Evolutionary conservation across 768 basidiomycete genomes (phyloP).

Genomic region (Mycena sanguinolenta): DNA sequence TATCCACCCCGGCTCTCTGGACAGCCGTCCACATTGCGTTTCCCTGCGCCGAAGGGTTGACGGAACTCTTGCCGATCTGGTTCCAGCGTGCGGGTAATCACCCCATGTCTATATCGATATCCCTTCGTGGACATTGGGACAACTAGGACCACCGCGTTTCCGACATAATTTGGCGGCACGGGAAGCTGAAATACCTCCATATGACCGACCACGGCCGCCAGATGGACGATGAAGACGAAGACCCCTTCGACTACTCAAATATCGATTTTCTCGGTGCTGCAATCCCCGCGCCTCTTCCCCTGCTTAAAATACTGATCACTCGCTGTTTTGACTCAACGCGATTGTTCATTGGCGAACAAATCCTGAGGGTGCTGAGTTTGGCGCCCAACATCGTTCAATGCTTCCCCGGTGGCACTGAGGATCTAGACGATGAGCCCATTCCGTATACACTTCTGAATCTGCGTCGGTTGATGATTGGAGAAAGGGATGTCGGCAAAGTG

Average conservation of each 20-base stretch:
- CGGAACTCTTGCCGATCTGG: background rate
- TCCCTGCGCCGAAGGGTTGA: background rate
- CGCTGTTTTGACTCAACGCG: background rate
- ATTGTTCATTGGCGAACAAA: background rate
- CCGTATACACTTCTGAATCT: background rate
- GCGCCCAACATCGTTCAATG: slow-evolving; percentile 7
- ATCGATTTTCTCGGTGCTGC: background rate
- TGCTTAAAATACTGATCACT: background rate
- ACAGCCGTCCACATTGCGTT: background rate
- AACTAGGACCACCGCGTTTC: background rate
- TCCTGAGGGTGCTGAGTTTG: background rate
- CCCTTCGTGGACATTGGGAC: background rate
- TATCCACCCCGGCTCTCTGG: background rate
- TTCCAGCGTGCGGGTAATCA: background rate
- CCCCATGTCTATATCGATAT: background rate
- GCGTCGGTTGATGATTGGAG: slow-evolving; percentile 1
- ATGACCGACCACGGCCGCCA: background rate
- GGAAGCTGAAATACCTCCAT: background rate
- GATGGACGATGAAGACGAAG: background rate
- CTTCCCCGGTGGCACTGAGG: background rate
- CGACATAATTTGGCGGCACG: background rate
- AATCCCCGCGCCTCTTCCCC: background rate
- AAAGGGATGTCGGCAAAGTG: background rate
- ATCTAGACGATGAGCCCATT: no score
- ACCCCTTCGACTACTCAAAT: background rate